Evolutionary conservation across 1,284 basidiomycete species (phyloP).

Genomic region (Rhodotorula sp.): DNA sequence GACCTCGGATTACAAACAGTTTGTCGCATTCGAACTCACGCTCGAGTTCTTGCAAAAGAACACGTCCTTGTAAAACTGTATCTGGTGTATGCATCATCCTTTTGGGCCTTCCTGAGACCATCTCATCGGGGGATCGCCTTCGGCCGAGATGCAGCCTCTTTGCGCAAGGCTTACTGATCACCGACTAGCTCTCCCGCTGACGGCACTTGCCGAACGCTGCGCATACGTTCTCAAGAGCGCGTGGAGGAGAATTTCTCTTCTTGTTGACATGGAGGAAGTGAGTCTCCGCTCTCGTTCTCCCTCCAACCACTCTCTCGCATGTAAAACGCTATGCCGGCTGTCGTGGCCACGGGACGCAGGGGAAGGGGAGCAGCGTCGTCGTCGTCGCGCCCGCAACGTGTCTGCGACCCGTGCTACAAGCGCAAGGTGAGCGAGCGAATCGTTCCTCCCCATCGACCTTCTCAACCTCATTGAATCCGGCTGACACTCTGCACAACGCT

Average conservation of each 20-base stretch:
- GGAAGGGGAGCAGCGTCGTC: not conserved
- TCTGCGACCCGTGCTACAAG: not conserved
- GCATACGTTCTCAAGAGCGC: no score
- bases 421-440: not conserved
- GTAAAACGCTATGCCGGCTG: no score
- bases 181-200: no score
- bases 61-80: slow-evolving; percentile 37
- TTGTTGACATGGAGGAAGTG: no score
- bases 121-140: not conserved
- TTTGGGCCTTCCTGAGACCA: not conserved
- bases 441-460: no score
- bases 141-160: not conserved
- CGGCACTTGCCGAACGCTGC: no score
- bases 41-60: slow-evolving; percentile 58
- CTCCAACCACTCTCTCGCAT: no score
- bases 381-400: not conserved
- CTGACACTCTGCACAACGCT: no score
- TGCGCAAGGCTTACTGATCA: no score
- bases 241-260: no score
- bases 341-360: no score
- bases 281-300: not conserved
- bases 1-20: slow-evolving; percentile 48
- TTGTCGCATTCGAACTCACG: slow-evolving; percentile 85
- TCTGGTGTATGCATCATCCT: not conserved
- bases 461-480: not conserved